Evolutionary conservation across 164 flowering plant species (phyloP).

Genomic region (Liquidambar formosana): DNA sequence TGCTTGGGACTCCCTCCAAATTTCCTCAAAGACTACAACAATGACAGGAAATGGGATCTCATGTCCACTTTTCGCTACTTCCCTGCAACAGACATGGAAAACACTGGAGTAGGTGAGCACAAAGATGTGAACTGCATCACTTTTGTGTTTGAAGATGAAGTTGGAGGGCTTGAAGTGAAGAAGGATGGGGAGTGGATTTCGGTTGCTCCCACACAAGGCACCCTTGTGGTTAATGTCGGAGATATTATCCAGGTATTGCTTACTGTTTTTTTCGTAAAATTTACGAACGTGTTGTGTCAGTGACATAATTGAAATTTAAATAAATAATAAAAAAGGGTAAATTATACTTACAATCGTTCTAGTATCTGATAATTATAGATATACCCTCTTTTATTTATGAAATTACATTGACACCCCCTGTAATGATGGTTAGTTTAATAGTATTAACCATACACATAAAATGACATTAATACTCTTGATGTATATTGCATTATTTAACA

Average conservation of each 20-base stretch:
- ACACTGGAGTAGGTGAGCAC: constrained; percentile 39
- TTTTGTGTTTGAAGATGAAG: constrained; percentile 49
- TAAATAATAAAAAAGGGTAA: too few species aligned
- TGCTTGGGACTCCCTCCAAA: constrained; percentile 52
- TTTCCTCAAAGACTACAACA: constrained; percentile 45
- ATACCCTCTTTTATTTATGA: too few species aligned
- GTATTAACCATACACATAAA: too few species aligned
- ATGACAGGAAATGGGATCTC: constrained; percentile 53
- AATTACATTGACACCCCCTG: too few species aligned
- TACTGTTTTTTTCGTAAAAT: too few species aligned
- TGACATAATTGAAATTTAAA: too few species aligned
- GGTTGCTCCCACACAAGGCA: constrained; percentile 29
- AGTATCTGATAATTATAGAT: too few species aligned
- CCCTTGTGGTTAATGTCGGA: constrained; percentile 42
- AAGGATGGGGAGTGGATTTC: constrained; percentile 51
- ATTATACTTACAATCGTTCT: too few species aligned
- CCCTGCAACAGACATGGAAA: constrained; percentile 37
- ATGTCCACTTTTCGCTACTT: constrained; percentile 42
- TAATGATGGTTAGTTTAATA: too few species aligned
- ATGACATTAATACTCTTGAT: too few species aligned
- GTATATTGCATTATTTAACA: too few species aligned
- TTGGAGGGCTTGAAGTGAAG: constrained; percentile 47
- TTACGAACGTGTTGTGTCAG: too few species aligned
- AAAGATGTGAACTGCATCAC: constrained; percentile 47
- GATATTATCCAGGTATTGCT: constrained; percentile 51